Conservation (phyloP, 352 stramenopile genomes). For the Pythium rishiriense region DNA sequence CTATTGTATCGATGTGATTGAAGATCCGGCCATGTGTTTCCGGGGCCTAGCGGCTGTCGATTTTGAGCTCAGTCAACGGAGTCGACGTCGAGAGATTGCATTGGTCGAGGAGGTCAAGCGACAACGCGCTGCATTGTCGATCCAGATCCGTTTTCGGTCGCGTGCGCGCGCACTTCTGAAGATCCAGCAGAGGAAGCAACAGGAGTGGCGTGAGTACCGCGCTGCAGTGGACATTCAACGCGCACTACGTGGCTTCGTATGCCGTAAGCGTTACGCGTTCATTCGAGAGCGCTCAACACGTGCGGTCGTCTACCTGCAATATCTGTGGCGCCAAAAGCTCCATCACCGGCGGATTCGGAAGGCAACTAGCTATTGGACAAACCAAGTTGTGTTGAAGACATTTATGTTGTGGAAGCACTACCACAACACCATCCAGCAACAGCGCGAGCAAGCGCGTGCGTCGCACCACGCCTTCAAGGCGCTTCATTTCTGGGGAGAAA, state of each 20-base stretch:
- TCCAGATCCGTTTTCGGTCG: conserved; percentile 49
- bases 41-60: conserved; percentile 47
- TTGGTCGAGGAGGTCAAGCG: conserved; percentile 20
- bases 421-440: conserved; percentile 3
- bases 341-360: conserved; percentile 47
- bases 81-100: conserved; percentile 38
- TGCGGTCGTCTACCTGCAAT: conserved; percentile 58
- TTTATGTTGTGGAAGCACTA: conserved; percentile 54
- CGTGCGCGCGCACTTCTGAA: conserved; percentile 32
- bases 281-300: conserved; percentile 36
- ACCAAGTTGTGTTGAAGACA: conserved; percentile 48
- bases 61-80: conserved; percentile 32
- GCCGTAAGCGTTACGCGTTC: conserved; percentile 42
- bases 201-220: conserved; percentile 51
- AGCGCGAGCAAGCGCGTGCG: conserved; percentile 33
- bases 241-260: conserved; percentile 41
- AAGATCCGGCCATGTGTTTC: conserved; percentile 41
- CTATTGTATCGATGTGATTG: conserved; percentile 57
- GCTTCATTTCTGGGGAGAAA: conserved; percentile 61
- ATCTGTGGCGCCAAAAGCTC: conserved; percentile 51
- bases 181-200: conserved; percentile 21
- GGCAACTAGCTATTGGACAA: conserved; percentile 65
- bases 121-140: conserved; percentile 31
- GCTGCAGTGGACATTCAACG: conserved; percentile 64
- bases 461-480: conserved; percentile 44